A percentile compares a stretch with the other conserved stretches of the same genome.
Conservation (phyloP, 345 rosid species). For the Linum tenue region DNA sequence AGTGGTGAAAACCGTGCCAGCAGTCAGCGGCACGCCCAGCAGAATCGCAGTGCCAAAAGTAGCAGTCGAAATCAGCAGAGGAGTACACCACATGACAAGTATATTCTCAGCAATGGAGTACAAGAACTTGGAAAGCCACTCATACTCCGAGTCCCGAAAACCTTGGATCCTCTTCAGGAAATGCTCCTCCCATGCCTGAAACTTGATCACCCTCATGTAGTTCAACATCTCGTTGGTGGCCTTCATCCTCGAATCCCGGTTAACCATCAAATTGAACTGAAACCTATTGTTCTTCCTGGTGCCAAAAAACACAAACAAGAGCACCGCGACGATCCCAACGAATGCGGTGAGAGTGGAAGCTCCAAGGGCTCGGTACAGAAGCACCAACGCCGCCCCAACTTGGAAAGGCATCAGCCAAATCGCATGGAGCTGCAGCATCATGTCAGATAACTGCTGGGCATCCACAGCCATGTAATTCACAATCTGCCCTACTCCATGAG, state of each 20-base stretch:
- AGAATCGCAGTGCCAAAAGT: slow-evolving; percentile 68
- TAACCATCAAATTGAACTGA: slow-evolving; percentile 56
- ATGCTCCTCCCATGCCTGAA: slow-evolving; percentile 95
- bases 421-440: slow-evolving; percentile 90
- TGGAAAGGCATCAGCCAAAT: slow-evolving; percentile 90
- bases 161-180: slow-evolving; percentile 65
- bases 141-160: slow-evolving; percentile 64
- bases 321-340: slow-evolving; percentile 39
- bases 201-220: slow-evolving; percentile 85
- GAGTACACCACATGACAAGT: slow-evolving; percentile 76
- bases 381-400: slow-evolving; percentile 51
- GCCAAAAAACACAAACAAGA: slow-evolving; percentile 45
- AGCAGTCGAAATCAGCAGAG: slow-evolving; percentile 60
- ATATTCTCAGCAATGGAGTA: slow-evolving; percentile 60
- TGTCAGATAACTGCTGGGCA: slow-evolving; percentile 91
- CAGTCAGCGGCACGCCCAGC: slow-evolving; percentile 64
- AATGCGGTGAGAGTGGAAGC: slow-evolving; percentile 45
- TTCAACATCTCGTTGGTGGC: slow-evolving; percentile 91
- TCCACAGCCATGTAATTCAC: slow-evolving; percentile 99
- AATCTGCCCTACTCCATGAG: slow-evolving; percentile 91
- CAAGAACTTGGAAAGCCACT: slow-evolving; percentile 75
- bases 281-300: slow-evolving; percentile 54
- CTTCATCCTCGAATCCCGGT: slow-evolving; percentile 86
- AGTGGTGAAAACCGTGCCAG: slow-evolving; percentile 81
- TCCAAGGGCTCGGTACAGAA: slow-evolving; percentile 59